These are phyloP conservation scores for Xylaria curta DNA, from an alignment of 495 filamentous ascomycete species.

Conservation along the genomic window DNA sequence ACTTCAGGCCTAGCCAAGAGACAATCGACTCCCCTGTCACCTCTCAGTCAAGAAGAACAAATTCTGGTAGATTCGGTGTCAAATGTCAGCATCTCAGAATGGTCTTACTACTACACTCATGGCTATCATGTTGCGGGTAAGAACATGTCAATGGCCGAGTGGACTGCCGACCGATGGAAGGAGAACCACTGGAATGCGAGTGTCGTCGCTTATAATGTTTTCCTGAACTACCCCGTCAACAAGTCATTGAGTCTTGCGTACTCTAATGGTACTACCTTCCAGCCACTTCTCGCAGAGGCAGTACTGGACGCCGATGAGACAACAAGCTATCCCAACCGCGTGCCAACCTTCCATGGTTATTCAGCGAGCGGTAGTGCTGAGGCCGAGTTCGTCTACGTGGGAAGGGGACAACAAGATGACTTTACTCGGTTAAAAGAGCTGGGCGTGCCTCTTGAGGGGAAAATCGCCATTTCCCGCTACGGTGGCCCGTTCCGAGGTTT, in stretches of 20 bases:
- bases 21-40: constrained; percentile 34
- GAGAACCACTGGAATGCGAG: constrained; percentile 74
- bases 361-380: constrained; percentile 82
- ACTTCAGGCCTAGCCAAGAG: constrained; percentile 19
- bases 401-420: constrained; percentile 79
- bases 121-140: constrained; percentile 47
- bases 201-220: constrained; percentile 79
- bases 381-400: constrained; percentile 72
- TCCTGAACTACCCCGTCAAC: constrained; percentile 79
- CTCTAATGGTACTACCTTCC: constrained; percentile 64
- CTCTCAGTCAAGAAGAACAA: constrained; percentile 35
- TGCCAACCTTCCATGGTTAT: constrained; percentile 91
- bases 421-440: constrained; percentile 75
- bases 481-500: constrained; percentile 79
- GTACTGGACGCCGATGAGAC: constrained; percentile 77
- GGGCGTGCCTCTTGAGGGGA: constrained; percentile 74
- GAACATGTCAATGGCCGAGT: constrained; percentile 61
- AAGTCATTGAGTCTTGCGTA: constrained; percentile 69
- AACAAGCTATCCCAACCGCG: constrained; percentile 66
- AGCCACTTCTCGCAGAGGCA: constrained; percentile 79
- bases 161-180: constrained; percentile 79
- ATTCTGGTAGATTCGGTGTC: constrained; percentile 37
- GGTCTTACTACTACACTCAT: constrained; percentile 47
- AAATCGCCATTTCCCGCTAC: constrained; percentile 82
- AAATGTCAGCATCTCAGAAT: constrained; percentile 39